These are phyloP conservation scores for Kazachstania viticola DNA, from an alignment of 805 yeast species.

Conservation along the genomic window DNA sequence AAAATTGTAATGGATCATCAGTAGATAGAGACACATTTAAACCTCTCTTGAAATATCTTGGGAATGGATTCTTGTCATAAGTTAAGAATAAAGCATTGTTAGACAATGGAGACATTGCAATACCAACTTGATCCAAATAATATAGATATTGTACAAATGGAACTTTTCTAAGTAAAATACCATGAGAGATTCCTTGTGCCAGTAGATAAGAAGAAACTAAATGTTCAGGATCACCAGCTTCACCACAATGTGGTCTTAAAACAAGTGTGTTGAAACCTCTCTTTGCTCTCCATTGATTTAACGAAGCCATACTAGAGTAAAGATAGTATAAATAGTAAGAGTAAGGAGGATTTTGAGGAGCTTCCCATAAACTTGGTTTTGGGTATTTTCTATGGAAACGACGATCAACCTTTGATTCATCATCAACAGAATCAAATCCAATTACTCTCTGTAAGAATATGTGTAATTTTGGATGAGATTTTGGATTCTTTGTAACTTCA, in stretches of 20 bases:
- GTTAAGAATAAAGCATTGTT: slow-evolving; percentile 93
- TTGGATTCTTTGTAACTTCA: slow-evolving; percentile 80
- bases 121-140: slow-evolving; percentile 88
- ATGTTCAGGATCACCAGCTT: slow-evolving; percentile 99
- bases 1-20: slow-evolving; percentile 95
- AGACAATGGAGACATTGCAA: slow-evolving; percentile 97
- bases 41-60: slow-evolving; percentile 82
- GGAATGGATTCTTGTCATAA: slow-evolving; percentile 95
- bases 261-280: slow-evolving; percentile 81
- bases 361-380: slow-evolving; percentile 73
- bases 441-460: slow-evolving; percentile 85
- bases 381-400: slow-evolving; percentile 77
- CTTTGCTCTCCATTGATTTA: slow-evolving; percentile 70
- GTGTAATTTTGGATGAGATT: slow-evolving; percentile 80
- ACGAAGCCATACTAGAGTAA: slow-evolving; percentile 73
- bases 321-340: slow-evolving; percentile 87
- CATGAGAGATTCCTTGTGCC: slow-evolving; percentile 90
- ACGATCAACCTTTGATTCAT: slow-evolving; percentile 86
- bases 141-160: slow-evolving; percentile 91
- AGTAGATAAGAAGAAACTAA: slow-evolving; percentile 79
- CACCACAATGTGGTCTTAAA: slow-evolving; percentile 97
- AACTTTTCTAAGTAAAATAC: slow-evolving; percentile 81
- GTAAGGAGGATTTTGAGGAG: slow-evolving; percentile 85
- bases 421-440: slow-evolving; percentile 98
- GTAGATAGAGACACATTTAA: slow-evolving; percentile 89